Conservation (phyloP, 345 rosid species). For the Aurinia saxatilis region DNA sequence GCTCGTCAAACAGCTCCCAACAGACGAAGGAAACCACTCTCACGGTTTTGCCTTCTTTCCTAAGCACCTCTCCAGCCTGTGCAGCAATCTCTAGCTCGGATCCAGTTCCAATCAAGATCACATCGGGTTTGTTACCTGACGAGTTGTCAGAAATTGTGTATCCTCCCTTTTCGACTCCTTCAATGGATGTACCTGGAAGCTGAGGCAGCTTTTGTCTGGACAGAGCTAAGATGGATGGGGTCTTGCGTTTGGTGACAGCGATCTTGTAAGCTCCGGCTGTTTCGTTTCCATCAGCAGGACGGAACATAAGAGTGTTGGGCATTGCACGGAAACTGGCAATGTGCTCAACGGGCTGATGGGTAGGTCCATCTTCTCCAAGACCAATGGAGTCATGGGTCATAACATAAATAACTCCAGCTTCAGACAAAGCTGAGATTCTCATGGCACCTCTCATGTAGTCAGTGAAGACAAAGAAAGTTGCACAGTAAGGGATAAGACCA, state of each 20-base stretch:
- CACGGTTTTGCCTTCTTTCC: slow-evolving; percentile 88
- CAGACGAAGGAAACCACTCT: slow-evolving; percentile 87
- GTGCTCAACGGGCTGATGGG: slow-evolving; percentile 98
- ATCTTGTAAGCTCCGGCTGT: slow-evolving; percentile 95
- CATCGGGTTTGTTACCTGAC: slow-evolving; percentile 79
- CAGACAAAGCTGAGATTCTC: slow-evolving; percentile 76
- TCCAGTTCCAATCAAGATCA: slow-evolving; percentile 93
- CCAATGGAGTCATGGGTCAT: slow-evolving; percentile 99
- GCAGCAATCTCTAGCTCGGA: slow-evolving; percentile 91
- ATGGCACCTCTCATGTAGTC: slow-evolving; percentile 99
- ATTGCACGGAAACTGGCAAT: slow-evolving; percentile 98
- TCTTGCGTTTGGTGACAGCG: slow-evolving; percentile 69
- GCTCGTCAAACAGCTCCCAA: slow-evolving; percentile 79
- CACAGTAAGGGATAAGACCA: slow-evolving; percentile 92
- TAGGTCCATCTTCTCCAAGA: slow-evolving; percentile 99
- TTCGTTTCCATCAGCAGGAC: slow-evolving; percentile 98
- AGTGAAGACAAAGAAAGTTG: slow-evolving; percentile 99
- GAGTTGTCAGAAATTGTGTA: slow-evolving; percentile 85
- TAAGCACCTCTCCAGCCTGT: slow-evolving; percentile 67
- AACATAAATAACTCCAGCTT: slow-evolving; percentile 91
- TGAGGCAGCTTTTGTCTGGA: slow-evolving; percentile 92
- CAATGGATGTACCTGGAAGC: slow-evolving; percentile 81
- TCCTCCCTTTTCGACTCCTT: slow-evolving; percentile 90
- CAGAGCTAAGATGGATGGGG: slow-evolving; percentile 83
- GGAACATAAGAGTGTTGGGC: slow-evolving; percentile 94